Conservation (phyloP, 129 eudicot species). For the Tagetes patula region DNA sequence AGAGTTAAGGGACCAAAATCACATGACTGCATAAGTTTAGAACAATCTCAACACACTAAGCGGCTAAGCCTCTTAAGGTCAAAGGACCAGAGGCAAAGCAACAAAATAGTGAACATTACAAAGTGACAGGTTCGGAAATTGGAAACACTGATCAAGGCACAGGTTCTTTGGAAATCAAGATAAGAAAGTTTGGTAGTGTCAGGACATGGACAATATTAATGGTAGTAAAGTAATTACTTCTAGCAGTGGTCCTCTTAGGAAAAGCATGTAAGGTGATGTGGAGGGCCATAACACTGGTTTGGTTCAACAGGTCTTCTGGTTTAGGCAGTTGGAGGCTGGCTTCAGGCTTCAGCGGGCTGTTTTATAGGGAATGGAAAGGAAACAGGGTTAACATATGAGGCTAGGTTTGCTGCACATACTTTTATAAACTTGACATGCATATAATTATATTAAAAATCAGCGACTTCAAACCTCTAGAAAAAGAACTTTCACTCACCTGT, state of each 20-base stretch:
- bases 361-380: slow-evolving; percentile 71
- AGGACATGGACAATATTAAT: slow-evolving; percentile 55
- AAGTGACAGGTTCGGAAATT: slow-evolving; percentile 35
- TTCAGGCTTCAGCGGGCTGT: slow-evolving; percentile 93
- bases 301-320: slow-evolving; percentile 93
- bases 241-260: slow-evolving; percentile 58
- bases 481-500: slow-evolving; percentile 51
- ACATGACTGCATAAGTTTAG: background rate
- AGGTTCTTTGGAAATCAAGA: slow-evolving; percentile 64
- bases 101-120: slow-evolving; percentile 29
- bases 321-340: slow-evolving; percentile 80
- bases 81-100: slow-evolving; percentile 13
- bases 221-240: slow-evolving; percentile 52
- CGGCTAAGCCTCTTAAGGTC: slow-evolving; percentile 1
- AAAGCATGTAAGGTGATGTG: slow-evolving; percentile 37
- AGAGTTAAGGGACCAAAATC: background rate
- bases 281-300: slow-evolving; percentile 74
- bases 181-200: slow-evolving; percentile 60
- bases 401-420: slow-evolving; percentile 39
- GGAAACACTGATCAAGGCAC: slow-evolving; percentile 53
- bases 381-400: slow-evolving; percentile 64
- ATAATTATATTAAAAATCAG: slow-evolving; percentile 16
- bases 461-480: slow-evolving; percentile 2
- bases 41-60: background rate
- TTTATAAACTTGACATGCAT: slow-evolving; percentile 23